A percentile compares a stretch with the other conserved stretches of the same genome.
phyloP scores from a whole-genome alignment of 352 stramenopile genomes.

The Phytophthora idaei region DNA sequence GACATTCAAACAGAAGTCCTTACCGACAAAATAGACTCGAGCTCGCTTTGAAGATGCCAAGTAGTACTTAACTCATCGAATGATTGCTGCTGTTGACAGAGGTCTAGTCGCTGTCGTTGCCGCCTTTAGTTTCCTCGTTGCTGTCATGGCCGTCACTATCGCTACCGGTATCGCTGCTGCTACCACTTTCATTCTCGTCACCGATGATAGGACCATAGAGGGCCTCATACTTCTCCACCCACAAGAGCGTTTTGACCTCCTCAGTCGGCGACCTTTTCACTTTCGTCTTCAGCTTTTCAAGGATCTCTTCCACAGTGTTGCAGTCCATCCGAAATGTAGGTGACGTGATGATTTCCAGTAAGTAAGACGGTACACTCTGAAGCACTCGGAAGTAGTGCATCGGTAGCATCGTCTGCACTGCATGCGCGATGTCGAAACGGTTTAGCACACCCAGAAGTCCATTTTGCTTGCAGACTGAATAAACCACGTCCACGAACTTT shows the following conservation, averaged over 20 bases:
- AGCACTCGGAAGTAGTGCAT: slow-evolving; percentile 46
- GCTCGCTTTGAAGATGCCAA: background rate
- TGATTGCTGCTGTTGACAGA: slow-evolving; percentile 4
- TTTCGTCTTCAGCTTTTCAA: slow-evolving; percentile 27
- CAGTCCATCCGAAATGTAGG: slow-evolving; percentile 25
- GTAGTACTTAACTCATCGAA: background rate
- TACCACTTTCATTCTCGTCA: slow-evolving; percentile 16
- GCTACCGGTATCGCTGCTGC: slow-evolving; percentile 4
- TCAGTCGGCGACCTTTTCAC: slow-evolving; percentile 6
- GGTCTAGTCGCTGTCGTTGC: slow-evolving; percentile 7
- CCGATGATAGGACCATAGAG: slow-evolving; percentile 30
- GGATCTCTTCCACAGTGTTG: slow-evolving; percentile 35
- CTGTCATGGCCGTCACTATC: slow-evolving; percentile 4
- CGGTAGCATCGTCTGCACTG: slow-evolving; percentile 45
- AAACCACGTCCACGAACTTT: slow-evolving; percentile 48
- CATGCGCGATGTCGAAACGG: slow-evolving; percentile 37
- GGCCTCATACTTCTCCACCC: slow-evolving; percentile 48
- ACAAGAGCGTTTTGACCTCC: slow-evolving; percentile 53
- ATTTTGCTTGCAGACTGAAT: slow-evolving; percentile 48
- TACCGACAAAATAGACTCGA: background rate
- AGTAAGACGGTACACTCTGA: slow-evolving; percentile 17
- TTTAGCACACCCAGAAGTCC: slow-evolving; percentile 41
- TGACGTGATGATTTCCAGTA: slow-evolving; percentile 20
- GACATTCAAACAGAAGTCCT: slow-evolving; percentile 11
- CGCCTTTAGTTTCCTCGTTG: background rate